Conservation (phyloP, 495 filamentous ascomycete genomes). For the Daldinia caldariorum region DNA sequence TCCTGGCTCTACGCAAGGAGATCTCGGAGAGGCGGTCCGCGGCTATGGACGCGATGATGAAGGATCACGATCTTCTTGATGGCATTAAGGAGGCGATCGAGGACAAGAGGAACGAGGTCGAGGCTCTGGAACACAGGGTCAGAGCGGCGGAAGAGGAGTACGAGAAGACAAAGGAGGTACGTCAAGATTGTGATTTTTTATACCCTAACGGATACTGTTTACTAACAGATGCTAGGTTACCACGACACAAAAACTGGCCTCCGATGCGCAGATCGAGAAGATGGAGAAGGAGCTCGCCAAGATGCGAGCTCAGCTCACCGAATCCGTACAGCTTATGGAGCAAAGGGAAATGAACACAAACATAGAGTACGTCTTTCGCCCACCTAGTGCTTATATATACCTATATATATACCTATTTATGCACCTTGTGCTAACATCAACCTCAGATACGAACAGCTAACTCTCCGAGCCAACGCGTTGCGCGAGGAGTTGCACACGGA, state of each 20-base stretch:
- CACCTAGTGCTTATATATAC: too few species aligned
- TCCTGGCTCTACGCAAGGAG: slow-evolving; percentile 82
- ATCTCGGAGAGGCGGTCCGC: slow-evolving; percentile 84
- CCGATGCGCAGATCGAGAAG: slow-evolving; percentile 94
- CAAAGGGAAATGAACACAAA: slow-evolving; percentile 96
- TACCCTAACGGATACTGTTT: not conserved
- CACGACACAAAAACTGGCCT: slow-evolving; percentile 83
- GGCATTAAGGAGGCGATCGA: slow-evolving; percentile 93
- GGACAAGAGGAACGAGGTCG: slow-evolving; percentile 91
- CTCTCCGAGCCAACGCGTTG: slow-evolving; percentile 79
- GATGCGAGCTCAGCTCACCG: slow-evolving; percentile 85
- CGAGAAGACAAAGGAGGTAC: slow-evolving; percentile 86
- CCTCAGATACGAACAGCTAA: slow-evolving; percentile 85
- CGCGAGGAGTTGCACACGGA: slow-evolving; percentile 96
- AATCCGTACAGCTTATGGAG: slow-evolving; percentile 90
- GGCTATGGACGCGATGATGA: slow-evolving; percentile 86
- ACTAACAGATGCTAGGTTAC: slow-evolving; percentile 63
- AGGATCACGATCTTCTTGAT: slow-evolving; percentile 89
- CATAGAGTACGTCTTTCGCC: slow-evolving; percentile 76
- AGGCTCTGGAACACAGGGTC: slow-evolving; percentile 86
- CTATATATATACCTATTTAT: slow-evolving; percentile 11
- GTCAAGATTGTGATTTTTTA: not conserved
- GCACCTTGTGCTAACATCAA: slow-evolving; percentile 24
- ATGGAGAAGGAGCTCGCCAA: slow-evolving; percentile 97
- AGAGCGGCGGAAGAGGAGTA: slow-evolving; percentile 90